Evolutionary conservation across 306 rosid genomes (phyloP), one percentile per base, ranked within the genome.

Genomic region (Fagus sylvatica): DNA sequence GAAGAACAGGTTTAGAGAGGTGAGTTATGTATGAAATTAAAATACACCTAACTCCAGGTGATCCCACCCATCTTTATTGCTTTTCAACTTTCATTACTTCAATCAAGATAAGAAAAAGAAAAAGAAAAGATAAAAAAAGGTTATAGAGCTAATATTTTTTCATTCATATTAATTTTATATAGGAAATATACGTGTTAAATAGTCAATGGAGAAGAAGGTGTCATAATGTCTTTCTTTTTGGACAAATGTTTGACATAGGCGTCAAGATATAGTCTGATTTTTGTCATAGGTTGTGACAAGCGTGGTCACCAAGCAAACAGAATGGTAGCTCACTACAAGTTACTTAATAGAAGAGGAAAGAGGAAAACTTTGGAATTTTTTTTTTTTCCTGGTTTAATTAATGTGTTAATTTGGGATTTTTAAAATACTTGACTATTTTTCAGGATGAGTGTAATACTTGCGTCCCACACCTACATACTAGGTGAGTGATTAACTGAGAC

Each of bases 231-330:
- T 8, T 46, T 8, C 51, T 59, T 11, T 62, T 36, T 16, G 43
- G 69, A 65, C 7, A 1, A 39, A 17, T 7, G 49, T 65, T 65
- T 17, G 71, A 65, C 49, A 36, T 1, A 65, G 2, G 5, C 17
- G 48, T 17, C 33, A 13, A n/a, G 28, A 22, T 22, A 22, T 36
- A 28, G 53, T 48, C 53, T 43, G 10, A 65, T 37, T 65, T 39
- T 2, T 7, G 37, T 53, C 32, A 41, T 36, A n/a, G 60, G 43
- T 49, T 41, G 37, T 78, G 76, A 68, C 66, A 61, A 54, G 57
- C 72, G 75, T 83, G 76, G 53, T 6, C 13, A 16, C 72, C 86
- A 83, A 79, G 75, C 70, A 60, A 76, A 11, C 22, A n/a, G 51
- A 19, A 22, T 37, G n/a, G 53, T 36, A 6, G 56, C 66, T 34